Evolutionary conservation across 441 rosid species (phyloP).

Genomic region (Oxalis stricta): DNA sequence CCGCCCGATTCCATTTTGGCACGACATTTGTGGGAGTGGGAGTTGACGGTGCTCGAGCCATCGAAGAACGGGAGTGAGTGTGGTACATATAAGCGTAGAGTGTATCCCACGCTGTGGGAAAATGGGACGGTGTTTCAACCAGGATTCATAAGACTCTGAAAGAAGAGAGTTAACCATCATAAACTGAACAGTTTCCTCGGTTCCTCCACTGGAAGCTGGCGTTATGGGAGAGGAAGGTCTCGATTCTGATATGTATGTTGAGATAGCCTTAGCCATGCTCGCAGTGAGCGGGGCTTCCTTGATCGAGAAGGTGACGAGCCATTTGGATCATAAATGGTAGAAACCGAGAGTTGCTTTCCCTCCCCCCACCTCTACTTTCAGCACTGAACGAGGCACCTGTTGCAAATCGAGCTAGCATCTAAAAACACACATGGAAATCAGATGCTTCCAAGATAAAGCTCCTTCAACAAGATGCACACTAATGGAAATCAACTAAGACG

Average conservation of each 20-base stretch:
- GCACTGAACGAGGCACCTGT: constrained; percentile 95
- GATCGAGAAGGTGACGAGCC: constrained; percentile 97
- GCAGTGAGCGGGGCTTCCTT: constrained; percentile 75
- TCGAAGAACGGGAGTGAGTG: constrained; percentile 59
- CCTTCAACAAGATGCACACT: no score
- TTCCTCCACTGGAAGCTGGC: constrained; percentile 51
- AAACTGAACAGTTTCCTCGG: constrained; percentile 92
- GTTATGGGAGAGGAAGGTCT: constrained; percentile 43
- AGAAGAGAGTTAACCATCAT: constrained; percentile 99
- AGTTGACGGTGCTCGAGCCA: constrained; percentile 25
- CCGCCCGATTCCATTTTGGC: constrained; percentile 36
- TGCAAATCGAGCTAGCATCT: constrained; percentile 99
- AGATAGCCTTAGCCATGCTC: constrained; percentile 77
- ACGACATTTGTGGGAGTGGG: constrained; percentile 18
- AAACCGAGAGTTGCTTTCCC: constrained; percentile 97
- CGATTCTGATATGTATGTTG: constrained; percentile 52
- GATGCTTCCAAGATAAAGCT: no score
- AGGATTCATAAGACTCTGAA: constrained; percentile 82
- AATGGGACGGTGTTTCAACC: constrained; percentile 86
- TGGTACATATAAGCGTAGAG: constrained; percentile 96
- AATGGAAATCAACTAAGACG: no score
- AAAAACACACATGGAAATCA: constrained; percentile 1
- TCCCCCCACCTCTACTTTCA: constrained; percentile 96
- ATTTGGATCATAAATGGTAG: constrained; percentile 98
- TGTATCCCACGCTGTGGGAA: constrained; percentile 91